Evolutionary conservation across 805 yeast genomes (phyloP).

Genomic region (Cyberlindnera americana): DNA sequence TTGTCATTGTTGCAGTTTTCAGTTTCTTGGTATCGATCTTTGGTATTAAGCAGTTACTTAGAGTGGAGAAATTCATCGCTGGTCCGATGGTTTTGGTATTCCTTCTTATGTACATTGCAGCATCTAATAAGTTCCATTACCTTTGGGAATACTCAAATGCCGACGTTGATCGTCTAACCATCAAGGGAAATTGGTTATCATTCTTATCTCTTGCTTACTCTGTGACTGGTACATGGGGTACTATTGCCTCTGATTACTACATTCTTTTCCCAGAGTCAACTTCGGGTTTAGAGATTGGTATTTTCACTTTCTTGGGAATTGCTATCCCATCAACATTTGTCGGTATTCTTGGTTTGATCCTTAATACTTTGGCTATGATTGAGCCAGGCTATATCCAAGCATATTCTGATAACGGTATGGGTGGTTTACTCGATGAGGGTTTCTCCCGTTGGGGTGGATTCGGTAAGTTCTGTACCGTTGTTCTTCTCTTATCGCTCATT

Average conservation of each 20-base stretch:
- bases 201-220: conserved; percentile 73
- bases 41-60: conserved; percentile 70
- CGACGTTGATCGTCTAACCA: conserved; percentile 34
- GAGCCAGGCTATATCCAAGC: conserved; percentile 54
- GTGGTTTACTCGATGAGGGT: conserved; percentile 66
- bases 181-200: conserved; percentile 66
- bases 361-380: conserved; percentile 62
- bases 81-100: conserved; percentile 68
- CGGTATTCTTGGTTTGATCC: conserved; percentile 66
- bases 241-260: conserved; percentile 81
- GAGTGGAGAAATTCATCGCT: conserved; percentile 64
- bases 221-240: conserved; percentile 86
- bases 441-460: conserved; percentile 69
- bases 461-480: conserved; percentile 70
- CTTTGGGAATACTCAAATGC: conserved; percentile 33
- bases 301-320: conserved; percentile 62
- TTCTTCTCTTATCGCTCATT: conserved; percentile 69
- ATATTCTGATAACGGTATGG: conserved; percentile 61
- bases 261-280: conserved; percentile 74
- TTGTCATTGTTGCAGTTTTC: conserved; percentile 61
- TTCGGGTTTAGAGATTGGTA: conserved; percentile 49
- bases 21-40: conserved; percentile 68
- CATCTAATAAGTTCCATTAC: conserved; percentile 43
- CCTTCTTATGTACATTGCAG: conserved; percentile 59
- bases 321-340: conserved; percentile 72